These are phyloP conservation scores for Xanthoparmelia taractica DNA, from an alignment of 495 filamentous ascomycete genomes.

Conservation along the genomic window DNA sequence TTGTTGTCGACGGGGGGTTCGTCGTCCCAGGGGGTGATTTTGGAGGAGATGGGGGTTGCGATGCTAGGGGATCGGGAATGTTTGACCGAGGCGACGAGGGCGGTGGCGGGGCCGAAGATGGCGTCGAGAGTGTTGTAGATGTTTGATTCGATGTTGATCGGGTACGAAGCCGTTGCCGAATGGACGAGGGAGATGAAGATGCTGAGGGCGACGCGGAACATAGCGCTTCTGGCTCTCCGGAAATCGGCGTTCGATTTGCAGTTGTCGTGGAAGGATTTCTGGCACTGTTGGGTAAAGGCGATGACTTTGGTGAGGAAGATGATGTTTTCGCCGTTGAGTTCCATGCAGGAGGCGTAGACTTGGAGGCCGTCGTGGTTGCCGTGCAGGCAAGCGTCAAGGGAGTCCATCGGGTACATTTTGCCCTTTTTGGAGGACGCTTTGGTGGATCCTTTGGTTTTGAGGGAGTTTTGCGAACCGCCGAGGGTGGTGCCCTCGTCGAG, in stretches of 20 bases:
- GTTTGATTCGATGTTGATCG: slow-evolving; percentile 50
- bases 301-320: slow-evolving; percentile 52
- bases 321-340: slow-evolving; percentile 62
- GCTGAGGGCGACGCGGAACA: slow-evolving; percentile 45
- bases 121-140: slow-evolving; percentile 39
- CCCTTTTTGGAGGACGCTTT: slow-evolving; percentile 5
- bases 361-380: slow-evolving; percentile 49
- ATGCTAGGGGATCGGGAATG: slow-evolving; percentile 1
- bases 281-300: slow-evolving; percentile 38
- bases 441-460: neutral
- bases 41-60: neutral
- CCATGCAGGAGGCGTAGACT: slow-evolving; percentile 51
- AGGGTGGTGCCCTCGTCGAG: slow-evolving; percentile 26
- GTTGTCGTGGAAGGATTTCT: slow-evolving; percentile 16
- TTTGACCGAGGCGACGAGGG: slow-evolving; percentile 15
- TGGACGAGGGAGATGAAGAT: slow-evolving; percentile 52
- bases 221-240: slow-evolving; percentile 31
- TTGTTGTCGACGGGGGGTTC: neutral
- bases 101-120: slow-evolving; percentile 41
- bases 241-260: slow-evolving; percentile 26
- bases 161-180: slow-evolving; percentile 47
- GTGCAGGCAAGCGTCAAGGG: slow-evolving; percentile 48
- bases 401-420: slow-evolving; percentile 48
- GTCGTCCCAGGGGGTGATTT: slow-evolving; percentile 18
- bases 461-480: neutral